Evolutionary conservation across 169 alveolate species (phyloP), one percentile per base, ranked within the genome.

Genomic region (Babesia ovata): DNA sequence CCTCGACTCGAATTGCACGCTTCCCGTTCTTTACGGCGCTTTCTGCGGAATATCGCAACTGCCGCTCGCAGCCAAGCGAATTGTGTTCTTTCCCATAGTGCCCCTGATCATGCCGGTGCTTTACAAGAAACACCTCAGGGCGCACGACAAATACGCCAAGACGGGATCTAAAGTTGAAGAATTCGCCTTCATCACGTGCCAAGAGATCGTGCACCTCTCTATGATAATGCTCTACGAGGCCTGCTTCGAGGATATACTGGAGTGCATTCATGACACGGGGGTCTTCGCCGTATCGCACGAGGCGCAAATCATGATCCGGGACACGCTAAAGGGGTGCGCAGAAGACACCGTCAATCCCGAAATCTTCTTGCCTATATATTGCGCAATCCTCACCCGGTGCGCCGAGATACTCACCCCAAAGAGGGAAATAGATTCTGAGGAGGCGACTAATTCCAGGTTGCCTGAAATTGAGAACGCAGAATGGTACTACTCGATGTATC

Each of bases 211-310:
- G 45, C 84, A 81, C 44, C 24, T 81, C 16, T 14, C 76, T 4
- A 62, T 72, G 54, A 75, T 77, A 11, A 72, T 81, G 39, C 67
- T 81, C 3, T 81, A 81, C 49, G 84, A 81, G 26, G 63, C 85
- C 45, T 63, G 76, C 46, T 81, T 62, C 76, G 88, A 81, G 60
- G 88, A 81, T 56, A 69, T 81, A 4, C 42, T 81, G 53, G 57
- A 76, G 56, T 69, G 77, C 26, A n/a, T 81, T 12, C 77, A 62
- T 21, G 88, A 81, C 44, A 81, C 88, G 12, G 88, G 85, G 13
- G 11, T 46, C 16, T 56, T 73, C 56, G 36, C 79, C 58, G n/a
- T 65, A 19, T 81, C 88, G 46, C 70, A 72, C 48, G 76, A 81
- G 33, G 88, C 85, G 26, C 75, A 70, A 33, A 26, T 56, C 17